phyloP scores from a whole-genome alignment of 352 stramenopile species.

The Phytophthora sp. region DNA sequence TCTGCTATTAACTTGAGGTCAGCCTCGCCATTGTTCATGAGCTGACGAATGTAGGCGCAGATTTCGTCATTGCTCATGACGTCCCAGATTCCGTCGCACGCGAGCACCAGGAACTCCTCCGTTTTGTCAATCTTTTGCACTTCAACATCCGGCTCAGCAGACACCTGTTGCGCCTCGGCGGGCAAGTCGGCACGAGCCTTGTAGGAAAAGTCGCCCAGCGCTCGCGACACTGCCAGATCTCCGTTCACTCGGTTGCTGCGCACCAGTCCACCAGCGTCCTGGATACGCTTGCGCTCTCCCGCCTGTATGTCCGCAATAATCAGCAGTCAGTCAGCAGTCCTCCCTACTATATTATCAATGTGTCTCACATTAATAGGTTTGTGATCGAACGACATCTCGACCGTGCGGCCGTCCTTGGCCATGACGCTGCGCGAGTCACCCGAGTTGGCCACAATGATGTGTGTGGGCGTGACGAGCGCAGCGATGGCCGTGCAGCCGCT shows the following conservation, averaged over 20 bases:
- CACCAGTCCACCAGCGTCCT: constrained; percentile 74
- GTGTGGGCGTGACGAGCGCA: constrained; percentile 64
- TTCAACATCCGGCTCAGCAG: constrained; percentile 89
- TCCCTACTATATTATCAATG: background rate
- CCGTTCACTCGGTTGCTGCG: constrained; percentile 84
- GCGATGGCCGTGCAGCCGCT: constrained; percentile 82
- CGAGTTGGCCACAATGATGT: constrained; percentile 85
- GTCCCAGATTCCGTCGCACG: constrained; percentile 95
- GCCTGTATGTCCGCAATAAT: constrained; percentile 39
- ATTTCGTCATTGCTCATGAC: constrained; percentile 93
- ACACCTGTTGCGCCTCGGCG: constrained; percentile 82
- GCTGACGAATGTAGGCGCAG: constrained; percentile 82
- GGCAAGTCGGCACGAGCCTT: constrained; percentile 66
- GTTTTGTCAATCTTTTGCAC: constrained; percentile 76
- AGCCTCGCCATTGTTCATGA: constrained; percentile 72
- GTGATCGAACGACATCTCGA: constrained; percentile 91
- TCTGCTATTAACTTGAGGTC: constrained; percentile 80
- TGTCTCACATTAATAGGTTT: constrained; percentile 87
- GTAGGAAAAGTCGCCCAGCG: constrained; percentile 83
- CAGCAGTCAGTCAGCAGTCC: background rate
- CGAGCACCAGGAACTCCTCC: constrained; percentile 92
- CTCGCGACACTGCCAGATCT: constrained; percentile 82
- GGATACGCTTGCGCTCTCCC: constrained; percentile 67
- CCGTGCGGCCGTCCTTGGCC: constrained; percentile 48
- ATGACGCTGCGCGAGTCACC: constrained; percentile 85